Evolutionary conservation across 768 basidiomycete species (phyloP), one percentile per base, ranked within the genome.

Genomic region (Mycena floridula): DNA sequence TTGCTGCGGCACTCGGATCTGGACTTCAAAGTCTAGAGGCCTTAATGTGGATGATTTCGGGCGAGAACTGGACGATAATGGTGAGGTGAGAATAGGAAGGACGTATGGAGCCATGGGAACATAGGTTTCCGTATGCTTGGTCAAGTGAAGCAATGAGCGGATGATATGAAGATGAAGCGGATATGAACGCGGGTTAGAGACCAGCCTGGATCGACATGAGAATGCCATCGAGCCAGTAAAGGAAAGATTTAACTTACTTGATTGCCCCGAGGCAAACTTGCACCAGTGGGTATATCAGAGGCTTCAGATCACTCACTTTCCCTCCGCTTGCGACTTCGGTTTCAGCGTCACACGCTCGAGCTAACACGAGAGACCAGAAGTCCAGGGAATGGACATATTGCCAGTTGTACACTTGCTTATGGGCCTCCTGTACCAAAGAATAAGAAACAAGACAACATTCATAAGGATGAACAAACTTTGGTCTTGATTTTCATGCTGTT

Each of bases 361-460:
- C 85, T 8, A 99, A 74, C 8, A 97, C 91, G 32, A 89, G 73
- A 30, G 80, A 77, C 96, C 96, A 99, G 57, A 98, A 98, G 68
- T 99, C 96, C 51, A 99, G 70, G 47, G 82, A 89, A 61, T 99
- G 96, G 2, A 85, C 87, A 53, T 85, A 97, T 66, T 97, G 96
- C 96, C 96, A 99, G 66, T 97, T 99, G 66, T 99, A 96, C 18
- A 99, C 95, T 54, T 87, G 84, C 61, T 85, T 85, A 67, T 87
- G 94, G 7, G 90, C 82, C 53, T 98, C 93, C 85, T 91, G 61
- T 18, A 45, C 38, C 41, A 46, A 40, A 46, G 16, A 2, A 48
- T 35, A 18, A 44, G 12, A 32, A 36, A 8, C 20, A 21, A 26
- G 8, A 20, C 13, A 42, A 39, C 16, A 45, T 20, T 25, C 15